phyloP scores from a whole-genome alignment of 2,329 filamentous ascomycete species.

The Epichloe aotearoae region DNA sequence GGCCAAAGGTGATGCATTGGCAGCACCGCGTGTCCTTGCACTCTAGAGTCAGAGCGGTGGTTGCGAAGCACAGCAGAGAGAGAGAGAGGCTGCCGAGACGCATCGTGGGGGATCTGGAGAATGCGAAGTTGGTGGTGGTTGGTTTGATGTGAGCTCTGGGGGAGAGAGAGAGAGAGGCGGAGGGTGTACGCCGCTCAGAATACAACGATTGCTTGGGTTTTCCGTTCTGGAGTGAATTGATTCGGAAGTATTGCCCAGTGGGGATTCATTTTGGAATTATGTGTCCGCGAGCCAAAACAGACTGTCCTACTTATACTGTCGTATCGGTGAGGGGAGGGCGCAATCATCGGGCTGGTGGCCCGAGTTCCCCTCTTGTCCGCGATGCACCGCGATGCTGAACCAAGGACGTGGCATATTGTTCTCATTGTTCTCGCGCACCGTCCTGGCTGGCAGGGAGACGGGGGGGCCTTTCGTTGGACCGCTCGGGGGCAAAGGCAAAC shows the following conservation, averaged over 20 bases:
- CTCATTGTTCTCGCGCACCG: neutral
- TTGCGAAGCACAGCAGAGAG: neutral
- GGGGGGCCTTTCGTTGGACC: neutral
- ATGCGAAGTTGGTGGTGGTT: neutral
- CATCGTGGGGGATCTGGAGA: neutral
- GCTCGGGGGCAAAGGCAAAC: neutral
- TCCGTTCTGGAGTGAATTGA: no score
- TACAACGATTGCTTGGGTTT: no score
- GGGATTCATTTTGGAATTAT: fast-evolving
- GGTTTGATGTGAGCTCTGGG: neutral
- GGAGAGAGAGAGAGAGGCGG: neutral
- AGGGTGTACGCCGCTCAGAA: no score
- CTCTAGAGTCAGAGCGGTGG: neutral
- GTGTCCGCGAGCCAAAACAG: no score
- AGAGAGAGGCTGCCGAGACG: neutral
- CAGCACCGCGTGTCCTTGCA: neutral
- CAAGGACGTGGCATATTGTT: neutral
- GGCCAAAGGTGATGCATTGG: neutral
- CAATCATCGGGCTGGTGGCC: neutral
- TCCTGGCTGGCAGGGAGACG: neutral
- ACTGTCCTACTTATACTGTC: neutral
- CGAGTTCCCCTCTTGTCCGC: neutral
- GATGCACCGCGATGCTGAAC: neutral
- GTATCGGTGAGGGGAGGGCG: neutral
- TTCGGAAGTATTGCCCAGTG: no score